Base-by-base conservation (phyloP, 2,329 filamentous ascomycete genomes). In the Arthrobotrys entomopaga region DNA sequence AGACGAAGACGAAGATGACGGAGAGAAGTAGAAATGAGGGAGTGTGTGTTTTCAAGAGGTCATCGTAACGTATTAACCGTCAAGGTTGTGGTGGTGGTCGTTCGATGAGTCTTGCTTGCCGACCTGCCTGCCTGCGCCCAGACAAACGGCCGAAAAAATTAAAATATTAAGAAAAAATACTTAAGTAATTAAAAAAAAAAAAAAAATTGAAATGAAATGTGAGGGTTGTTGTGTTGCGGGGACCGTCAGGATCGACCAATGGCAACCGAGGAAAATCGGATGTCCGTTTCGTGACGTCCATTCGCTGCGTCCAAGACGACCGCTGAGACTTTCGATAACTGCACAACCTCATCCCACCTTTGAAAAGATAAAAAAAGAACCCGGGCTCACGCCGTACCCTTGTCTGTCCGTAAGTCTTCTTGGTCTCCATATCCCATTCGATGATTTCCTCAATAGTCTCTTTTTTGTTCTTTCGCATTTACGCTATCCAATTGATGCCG, bases 261-360 rank as follows among this genome's bases (percentile, higher is more conserved):
- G 50, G 46, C 50, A 54, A 48, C 54, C 53, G 60, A 65, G 67
- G 60, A 72, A 72, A 72, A 65, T 72, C 67, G 64, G 67, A 58
- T 64, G 52, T 34, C 48, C 26, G 38, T 43, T 60, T 52, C 59
- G 66, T 72, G 67, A 72, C 67, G 67, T 65, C 54, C 22, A 46
- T 64, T 42, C 52, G 58, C 49, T 34, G n/a, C 53, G 49, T 53
- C 49, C 42, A 34, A 56, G 34, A 57, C 57, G 38, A 48, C 56
- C 13, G n/a, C 48, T 22, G 40, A 66, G 50, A n/a, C n/a, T n/a
- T 26, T 26, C 65, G 65, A 70, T 16, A 26, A 34, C 50, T 34
- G 10, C 34, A 19, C 19, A 48, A 40, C 58, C 38, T 40, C 43
- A 65, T 52, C 49, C 59, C 59, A 61, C 58, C 22, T 19, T 38